Percentiles rank a stretch among this genome's conserved stretches.
These are phyloP conservation scores for Litchi chinensis DNA, from an alignment of 345 rosid species.

Conservation along the genomic window DNA sequence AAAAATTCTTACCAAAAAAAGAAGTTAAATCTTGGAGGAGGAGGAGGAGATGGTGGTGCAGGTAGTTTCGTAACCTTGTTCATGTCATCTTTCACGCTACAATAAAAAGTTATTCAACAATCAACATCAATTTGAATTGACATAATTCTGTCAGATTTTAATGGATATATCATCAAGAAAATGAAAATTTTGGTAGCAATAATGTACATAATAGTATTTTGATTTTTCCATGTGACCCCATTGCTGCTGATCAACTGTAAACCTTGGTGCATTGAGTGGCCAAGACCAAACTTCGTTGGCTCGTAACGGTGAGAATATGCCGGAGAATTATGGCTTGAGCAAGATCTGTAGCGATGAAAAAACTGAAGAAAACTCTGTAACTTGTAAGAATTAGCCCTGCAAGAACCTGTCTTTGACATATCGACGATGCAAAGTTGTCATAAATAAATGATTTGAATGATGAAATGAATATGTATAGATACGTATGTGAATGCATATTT, in stretches of 20 bases:
- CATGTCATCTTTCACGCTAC: slow-evolving; percentile 22
- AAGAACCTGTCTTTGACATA: slow-evolving; percentile 4
- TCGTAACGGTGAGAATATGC: background rate
- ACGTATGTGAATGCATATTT: background rate
- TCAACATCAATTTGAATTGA: too few species aligned
- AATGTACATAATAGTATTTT: background rate
- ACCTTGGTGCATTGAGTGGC: slow-evolving; percentile 22
- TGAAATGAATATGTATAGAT: too few species aligned
- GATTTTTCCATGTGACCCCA: slow-evolving; percentile 15
- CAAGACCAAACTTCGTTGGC: slow-evolving; percentile 7
- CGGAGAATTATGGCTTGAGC: background rate
- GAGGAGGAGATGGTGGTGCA: slow-evolving; percentile 20
- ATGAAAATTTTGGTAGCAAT: background rate
- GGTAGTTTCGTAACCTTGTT: background rate
- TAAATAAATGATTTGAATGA: too few species aligned
- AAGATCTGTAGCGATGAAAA: background rate
- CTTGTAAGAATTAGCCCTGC: slow-evolving; percentile 5
- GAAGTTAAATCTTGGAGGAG: slow-evolving; percentile 38
- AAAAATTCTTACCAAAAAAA: slow-evolving; percentile 37
- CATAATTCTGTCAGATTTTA: too few species aligned
- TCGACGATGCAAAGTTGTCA: background rate
- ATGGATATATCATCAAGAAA: background rate
- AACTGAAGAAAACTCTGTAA: slow-evolving; percentile 1
- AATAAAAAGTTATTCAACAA: too few species aligned
- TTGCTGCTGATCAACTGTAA: slow-evolving; percentile 18